phyloP scores from a whole-genome alignment of 305 asterid genomes.

The Fraxinus ornus region DNA sequence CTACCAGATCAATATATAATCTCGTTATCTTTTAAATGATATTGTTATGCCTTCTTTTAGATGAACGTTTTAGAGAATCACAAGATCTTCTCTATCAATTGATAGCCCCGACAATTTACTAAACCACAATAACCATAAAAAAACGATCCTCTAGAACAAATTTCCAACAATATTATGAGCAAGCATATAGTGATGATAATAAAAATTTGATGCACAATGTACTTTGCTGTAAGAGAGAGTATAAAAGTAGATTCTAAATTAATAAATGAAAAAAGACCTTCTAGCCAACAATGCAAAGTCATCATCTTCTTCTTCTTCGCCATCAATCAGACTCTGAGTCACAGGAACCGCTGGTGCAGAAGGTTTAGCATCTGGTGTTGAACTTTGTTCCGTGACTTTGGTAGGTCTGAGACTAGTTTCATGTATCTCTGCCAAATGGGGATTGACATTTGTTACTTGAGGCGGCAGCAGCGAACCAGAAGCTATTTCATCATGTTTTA shows the following conservation, averaged over 20 bases:
- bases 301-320: constrained; percentile 95
- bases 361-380: constrained; percentile 37
- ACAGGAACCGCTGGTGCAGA: constrained; percentile 40
- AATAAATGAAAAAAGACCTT: constrained; percentile 45
- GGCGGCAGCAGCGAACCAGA: constrained; percentile 68
- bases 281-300: constrained; percentile 93
- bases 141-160: not conserved
- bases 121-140: not conserved
- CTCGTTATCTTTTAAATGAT: not conserved
- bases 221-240: not conserved
- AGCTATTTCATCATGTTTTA: constrained; percentile 78
- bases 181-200: not conserved
- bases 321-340: constrained; percentile 36
- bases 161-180: not conserved
- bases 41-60: not conserved
- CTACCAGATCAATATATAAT: not conserved
- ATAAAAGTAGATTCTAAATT: not conserved
- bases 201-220: not conserved
- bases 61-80: not conserved
- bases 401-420: constrained; percentile 38
- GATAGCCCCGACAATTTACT: not conserved
- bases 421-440: constrained; percentile 32
- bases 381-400: constrained; percentile 31
- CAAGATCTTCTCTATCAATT: not conserved
- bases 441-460: constrained; percentile 24